Evolutionary conservation across 345 rosid species (phyloP), one percentile per base, ranked within the genome.

Genomic region (Arabis hirsuta): DNA sequence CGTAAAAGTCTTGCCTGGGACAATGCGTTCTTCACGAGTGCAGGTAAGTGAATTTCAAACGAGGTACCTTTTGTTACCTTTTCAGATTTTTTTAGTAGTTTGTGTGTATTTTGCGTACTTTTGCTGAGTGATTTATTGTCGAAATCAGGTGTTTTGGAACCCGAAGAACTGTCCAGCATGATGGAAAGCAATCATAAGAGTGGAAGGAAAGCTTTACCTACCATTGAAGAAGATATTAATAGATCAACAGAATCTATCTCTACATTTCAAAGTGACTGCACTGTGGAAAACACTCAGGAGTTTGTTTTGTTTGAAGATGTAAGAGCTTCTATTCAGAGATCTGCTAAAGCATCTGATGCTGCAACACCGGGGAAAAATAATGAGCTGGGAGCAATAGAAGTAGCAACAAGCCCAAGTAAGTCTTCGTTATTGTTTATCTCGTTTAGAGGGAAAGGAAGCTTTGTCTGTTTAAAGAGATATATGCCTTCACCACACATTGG

Each of bases 1-100:
- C 92, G 98, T 32, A 88, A 88, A 78, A 94, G 97, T 80, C 84
- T 94, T 80, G 97, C 97, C 11, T 94, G 97, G 98, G 96, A 94
- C 57, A 94, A 79, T 77, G 98, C 90, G 13, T 91, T 94, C 76
- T 94, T 94, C 84, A 94, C 98, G 0, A 88, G 84, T 71, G 93
- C 82, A 64, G 98, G 98, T 84, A 69, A 66, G 20, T 63, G 27
- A 5, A 34, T 52, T 51, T 43, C 10, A 5, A 31, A 12, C 5
- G 7, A 38, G 24, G 24, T 27, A 26, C 69, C 20, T 45, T 53
- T 52, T 67, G 26, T 36, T 38, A 11, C 7, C 3, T 16, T 41
- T 52, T 22, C 2, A 20, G 69, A 7, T 19, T 19, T 45, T 32
- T 32, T 24, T 12, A 55, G 27, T 26, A 3, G 31, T 46, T 41